These are phyloP conservation scores for Cryphonectria japonica DNA, from an alignment of 2,329 filamentous ascomycete species.

Conservation along the genomic window DNA sequence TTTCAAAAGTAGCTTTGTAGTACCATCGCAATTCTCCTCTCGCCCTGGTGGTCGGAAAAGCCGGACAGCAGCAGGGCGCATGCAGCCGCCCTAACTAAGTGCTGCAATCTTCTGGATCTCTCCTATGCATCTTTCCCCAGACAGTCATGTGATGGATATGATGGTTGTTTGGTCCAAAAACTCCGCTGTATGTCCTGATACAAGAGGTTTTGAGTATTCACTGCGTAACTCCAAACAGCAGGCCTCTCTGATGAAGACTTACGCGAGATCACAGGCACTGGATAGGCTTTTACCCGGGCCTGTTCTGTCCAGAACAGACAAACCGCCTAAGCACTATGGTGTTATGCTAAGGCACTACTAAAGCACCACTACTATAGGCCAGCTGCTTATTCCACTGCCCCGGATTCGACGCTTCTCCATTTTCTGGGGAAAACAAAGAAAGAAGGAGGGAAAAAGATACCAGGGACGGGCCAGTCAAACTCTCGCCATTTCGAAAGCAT, in stretches of 20 bases:
- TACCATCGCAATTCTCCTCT: neutral
- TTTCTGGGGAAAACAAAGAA: slow-evolving; percentile 12
- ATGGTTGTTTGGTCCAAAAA: neutral
- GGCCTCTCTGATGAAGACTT: neutral
- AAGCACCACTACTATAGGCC: neutral
- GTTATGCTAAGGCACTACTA: neutral
- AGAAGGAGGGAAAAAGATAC: neutral
- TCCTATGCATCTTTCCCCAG: neutral
- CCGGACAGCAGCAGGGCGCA: neutral
- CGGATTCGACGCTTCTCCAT: neutral
- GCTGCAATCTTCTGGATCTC: neutral
- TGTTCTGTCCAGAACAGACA: neutral
- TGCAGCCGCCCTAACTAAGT: neutral
- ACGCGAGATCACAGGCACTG: neutral
- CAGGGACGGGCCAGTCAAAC: neutral
- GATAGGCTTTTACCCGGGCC: neutral
- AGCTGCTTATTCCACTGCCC: slow-evolving; percentile 1
- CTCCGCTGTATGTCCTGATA: neutral
- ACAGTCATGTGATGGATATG: neutral
- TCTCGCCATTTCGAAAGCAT: slow-evolving; percentile 8
- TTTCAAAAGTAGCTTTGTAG: neutral
- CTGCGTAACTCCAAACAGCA: neutral
- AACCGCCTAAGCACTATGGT: neutral
- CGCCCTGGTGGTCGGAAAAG: neutral
- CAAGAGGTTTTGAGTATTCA: neutral